Evolutionary conservation across 441 rosid species (phyloP), one percentile per base, ranked within the genome.

Genomic region (Pelargonium citronellum): DNA sequence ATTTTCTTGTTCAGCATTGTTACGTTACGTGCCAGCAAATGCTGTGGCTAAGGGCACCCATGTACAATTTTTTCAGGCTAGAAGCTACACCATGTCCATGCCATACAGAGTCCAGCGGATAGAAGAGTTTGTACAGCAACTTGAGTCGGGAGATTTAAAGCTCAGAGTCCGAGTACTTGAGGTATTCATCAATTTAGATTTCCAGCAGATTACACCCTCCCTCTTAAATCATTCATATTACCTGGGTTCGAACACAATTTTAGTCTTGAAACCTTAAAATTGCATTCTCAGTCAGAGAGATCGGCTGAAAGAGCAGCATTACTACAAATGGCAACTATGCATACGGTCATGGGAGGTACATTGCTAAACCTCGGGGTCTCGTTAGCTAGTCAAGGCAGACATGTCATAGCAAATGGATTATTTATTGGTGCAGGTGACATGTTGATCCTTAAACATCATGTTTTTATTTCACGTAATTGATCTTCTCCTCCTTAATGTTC

Each of bases 151-250:
- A 17, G 78, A 75, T 64, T 19, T 71, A 34, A 75, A 75, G 22
- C 78, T 75, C 67, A 61, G 72, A 47, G 75, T 75, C 64, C 78
- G 78, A 7, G 78, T 75, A 43, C 74, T 75, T 1, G 78, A 75
- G 78, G 78, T 75, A 66, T 30, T 9, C 8, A 60, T 60, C 17
- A 12, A 12, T 51, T 51, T 51, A 41, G 44, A 7, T 2, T 7
- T 41, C 7, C 9, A 24, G 30, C 30, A 24, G 1, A 37, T 37
- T 0, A 37, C 43, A 37, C 43, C 43, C 43, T 37, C 9, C 43
- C 43, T 37, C 43, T 37, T 37, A 37, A 37, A 37, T 5, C 43
- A 0, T 41, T 41, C 8, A 39, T 39, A 5, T 5, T 6, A 8
- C 9, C 9, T 6, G 9, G 7, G 43, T 39, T 39, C 9, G 44